A percentile compares a stretch with the other conserved stretches of the same genome.
Evolutionary conservation across 164 flowering plant genomes (phyloP).

Genomic region (Aristolochia fimbriata): DNA sequence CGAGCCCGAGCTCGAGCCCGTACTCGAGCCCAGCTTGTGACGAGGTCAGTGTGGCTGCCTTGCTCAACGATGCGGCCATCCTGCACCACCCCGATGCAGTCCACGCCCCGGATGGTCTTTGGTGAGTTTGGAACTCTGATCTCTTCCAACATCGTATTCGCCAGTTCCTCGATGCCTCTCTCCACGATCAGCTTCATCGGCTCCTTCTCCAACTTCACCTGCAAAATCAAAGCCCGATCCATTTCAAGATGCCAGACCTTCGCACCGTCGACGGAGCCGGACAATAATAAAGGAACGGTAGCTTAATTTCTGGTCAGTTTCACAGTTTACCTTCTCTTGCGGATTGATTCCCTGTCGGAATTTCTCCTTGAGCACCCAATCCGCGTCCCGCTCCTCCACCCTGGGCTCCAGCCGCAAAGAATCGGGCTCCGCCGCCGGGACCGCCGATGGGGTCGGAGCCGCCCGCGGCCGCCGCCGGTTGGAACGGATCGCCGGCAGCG

Average conservation of each 20-base stretch:
- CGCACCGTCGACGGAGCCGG: too few species aligned
- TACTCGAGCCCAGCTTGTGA: too few species aligned
- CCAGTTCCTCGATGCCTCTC: slow-evolving; percentile 56
- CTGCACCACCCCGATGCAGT: too few species aligned
- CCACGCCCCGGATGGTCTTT: too few species aligned
- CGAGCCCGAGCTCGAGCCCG: too few species aligned
- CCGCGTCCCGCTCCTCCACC: slow-evolving; percentile 75
- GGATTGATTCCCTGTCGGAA: slow-evolving; percentile 72
- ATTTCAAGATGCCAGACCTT: background rate
- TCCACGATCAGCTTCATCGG: slow-evolving; percentile 80
- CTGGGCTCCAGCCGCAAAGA: slow-evolving; percentile 66
- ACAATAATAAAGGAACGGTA: too few species aligned
- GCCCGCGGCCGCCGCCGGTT: slow-evolving; percentile 1
- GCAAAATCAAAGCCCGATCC: background rate
- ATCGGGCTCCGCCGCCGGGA: slow-evolving; percentile 13
- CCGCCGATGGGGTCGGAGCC: slow-evolving; percentile 1
- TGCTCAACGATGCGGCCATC: too few species aligned
- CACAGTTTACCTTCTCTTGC: slow-evolving; percentile 55
- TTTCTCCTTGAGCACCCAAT: slow-evolving; percentile 76
- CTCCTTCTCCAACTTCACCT: slow-evolving; percentile 68
- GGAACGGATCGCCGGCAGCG: slow-evolving; percentile 2
- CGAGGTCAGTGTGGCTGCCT: too few species aligned
- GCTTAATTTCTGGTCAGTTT: too few species aligned
- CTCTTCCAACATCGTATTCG: slow-evolving; percentile 54
- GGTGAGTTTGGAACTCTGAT: slow-evolving; percentile 39